Evolutionary conservation across 148 eudicot species (phyloP).

Genomic region (Vaccinium vitisidaea): DNA sequence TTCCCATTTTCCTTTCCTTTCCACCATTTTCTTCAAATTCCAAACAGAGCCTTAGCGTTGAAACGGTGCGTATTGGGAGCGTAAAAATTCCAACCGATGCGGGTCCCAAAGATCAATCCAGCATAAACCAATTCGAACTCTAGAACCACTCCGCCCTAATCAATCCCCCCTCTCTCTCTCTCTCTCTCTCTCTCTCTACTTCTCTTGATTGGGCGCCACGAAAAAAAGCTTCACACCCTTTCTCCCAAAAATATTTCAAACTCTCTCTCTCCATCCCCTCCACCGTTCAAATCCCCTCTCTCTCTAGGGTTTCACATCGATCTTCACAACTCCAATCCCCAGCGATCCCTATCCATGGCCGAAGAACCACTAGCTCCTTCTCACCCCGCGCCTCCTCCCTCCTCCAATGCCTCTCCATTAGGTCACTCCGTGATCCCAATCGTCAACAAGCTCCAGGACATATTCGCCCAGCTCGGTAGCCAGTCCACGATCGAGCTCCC

Average conservation of each 20-base stretch:
- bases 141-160: not conserved
- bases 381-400: constrained; percentile 9
- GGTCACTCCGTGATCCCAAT: constrained; percentile 81
- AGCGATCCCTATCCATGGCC: constrained; percentile 25
- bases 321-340: not conserved
- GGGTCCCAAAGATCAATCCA: not conserved
- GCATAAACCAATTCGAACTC: not conserved
- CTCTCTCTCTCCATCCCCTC: not conserved
- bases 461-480: constrained; percentile 74
- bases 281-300: not conserved
- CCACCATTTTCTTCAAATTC: no score
- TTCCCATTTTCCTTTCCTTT: no score
- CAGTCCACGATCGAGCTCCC: constrained; percentile 63
- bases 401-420: constrained; percentile 42
- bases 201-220: constrained; percentile 2
- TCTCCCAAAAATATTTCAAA: not conserved
- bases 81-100: no score
- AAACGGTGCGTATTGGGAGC: no score
- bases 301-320: constrained; percentile 16
- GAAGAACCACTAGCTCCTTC: constrained; percentile 25
- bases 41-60: no score
- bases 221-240: not conserved
- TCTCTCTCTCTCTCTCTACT: no score
- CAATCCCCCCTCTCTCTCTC: not conserved
- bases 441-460: constrained; percentile 88